Evolutionary conservation across 805 yeast genomes (phyloP).

Genomic region (Zygosaccharomyces pseudorouxii): DNA sequence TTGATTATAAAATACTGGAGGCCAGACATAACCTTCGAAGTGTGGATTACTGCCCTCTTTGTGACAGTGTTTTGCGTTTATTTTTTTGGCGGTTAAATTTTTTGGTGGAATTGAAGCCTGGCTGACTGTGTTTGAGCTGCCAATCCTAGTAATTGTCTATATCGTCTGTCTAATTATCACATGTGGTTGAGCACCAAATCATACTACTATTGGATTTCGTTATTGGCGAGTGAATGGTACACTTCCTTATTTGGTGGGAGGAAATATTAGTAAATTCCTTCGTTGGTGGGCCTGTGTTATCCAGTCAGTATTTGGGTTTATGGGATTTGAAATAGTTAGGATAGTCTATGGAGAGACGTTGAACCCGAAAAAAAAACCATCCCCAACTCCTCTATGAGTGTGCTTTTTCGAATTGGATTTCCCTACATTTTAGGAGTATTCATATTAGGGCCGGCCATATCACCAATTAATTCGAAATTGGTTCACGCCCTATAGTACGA

Average conservation of each 20-base stretch:
- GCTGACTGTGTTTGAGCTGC: conserved; percentile 58
- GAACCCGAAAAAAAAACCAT: conserved; percentile 63
- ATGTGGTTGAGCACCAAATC: conserved; percentile 74
- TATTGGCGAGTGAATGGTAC: conserved; percentile 71
- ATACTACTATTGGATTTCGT: conserved; percentile 69
- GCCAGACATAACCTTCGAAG: conserved; percentile 39
- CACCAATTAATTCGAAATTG: conserved; percentile 50
- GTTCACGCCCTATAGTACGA: conserved; percentile 47
- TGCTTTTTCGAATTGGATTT: conserved; percentile 62
- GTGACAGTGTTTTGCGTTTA: conserved; percentile 36
- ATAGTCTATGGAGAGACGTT: conserved; percentile 71
- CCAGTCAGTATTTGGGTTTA: conserved; percentile 63
- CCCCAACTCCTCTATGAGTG: conserved; percentile 66
- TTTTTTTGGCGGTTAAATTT: conserved; percentile 37
- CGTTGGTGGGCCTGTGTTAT: conserved; percentile 60
- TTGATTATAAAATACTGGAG: conserved; percentile 45
- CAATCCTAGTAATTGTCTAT: conserved; percentile 64
- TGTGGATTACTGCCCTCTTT: conserved; percentile 43
- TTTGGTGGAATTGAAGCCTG: conserved; percentile 47
- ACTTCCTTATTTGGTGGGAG: conserved; percentile 42
- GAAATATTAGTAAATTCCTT: conserved; percentile 52
- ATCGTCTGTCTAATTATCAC: conserved; percentile 58
- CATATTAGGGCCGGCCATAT: conserved; percentile 64
- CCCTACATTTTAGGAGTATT: conserved; percentile 61
- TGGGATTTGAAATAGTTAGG: conserved; percentile 68